These are phyloP conservation scores for Blastobotrys raffinosifermentans DNA, from an alignment of 1,139 yeast species.

Conservation along the genomic window DNA sequence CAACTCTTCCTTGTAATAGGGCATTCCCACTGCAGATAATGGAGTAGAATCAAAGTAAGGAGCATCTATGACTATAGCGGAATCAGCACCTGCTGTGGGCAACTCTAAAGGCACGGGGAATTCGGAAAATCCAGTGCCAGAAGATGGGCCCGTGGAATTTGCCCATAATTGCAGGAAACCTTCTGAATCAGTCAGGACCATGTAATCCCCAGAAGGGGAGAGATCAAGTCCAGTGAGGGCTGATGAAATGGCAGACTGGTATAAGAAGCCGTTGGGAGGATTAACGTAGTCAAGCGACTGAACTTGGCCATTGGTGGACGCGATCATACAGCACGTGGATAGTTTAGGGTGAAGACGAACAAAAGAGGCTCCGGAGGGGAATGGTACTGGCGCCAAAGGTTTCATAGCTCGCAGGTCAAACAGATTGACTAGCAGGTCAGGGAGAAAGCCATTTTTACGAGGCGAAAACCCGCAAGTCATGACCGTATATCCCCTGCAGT, in stretches of 20 bases:
- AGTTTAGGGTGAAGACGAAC: conserved; percentile 82
- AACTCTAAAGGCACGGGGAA: conserved; percentile 48
- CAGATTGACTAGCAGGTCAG: conserved; percentile 79
- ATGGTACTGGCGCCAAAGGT: conserved; percentile 74
- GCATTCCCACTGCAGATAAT: conserved; percentile 72
- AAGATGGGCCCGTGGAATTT: conserved; percentile 24
- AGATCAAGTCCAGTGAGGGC: conserved; percentile 55
- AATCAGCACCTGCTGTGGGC: conserved; percentile 35
- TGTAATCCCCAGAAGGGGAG: conserved; percentile 74
- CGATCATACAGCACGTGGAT: conserved; percentile 70
- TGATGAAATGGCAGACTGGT: conserved; percentile 35
- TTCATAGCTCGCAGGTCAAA: conserved; percentile 74
- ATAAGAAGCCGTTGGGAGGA: conserved; percentile 52
- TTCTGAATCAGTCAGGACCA: conserved; percentile 62
- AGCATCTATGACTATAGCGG: conserved; percentile 32
- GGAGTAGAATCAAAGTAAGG: conserved; percentile 45
- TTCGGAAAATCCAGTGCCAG: conserved; percentile 38
- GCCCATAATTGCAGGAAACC: conserved; percentile 77
- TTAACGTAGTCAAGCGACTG: conserved; percentile 81
- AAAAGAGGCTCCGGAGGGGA: conserved; percentile 84
- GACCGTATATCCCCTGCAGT: conserved; percentile 66
- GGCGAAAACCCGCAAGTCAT: conserved; percentile 79
- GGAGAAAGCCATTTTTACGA: conserved; percentile 46
- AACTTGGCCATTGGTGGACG: conserved; percentile 73
- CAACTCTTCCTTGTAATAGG: conserved; percentile 72